Conservation (phyloP, 2,329 filamentous ascomycete species). For the Ceratocystis lukuohia region DNA sequence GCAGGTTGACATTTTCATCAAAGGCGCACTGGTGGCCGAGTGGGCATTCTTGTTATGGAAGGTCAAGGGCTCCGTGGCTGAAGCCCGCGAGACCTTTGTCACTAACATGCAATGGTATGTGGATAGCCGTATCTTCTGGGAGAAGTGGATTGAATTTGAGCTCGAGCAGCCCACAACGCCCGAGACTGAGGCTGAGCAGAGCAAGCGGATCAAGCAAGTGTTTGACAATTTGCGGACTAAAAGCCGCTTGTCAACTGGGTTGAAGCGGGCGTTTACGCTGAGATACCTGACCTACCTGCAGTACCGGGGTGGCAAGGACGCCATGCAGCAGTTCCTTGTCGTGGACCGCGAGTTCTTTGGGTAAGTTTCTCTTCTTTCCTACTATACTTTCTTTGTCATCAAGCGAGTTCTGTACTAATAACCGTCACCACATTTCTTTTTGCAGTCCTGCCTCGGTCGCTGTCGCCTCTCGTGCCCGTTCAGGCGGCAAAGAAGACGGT, state of each 20-base stretch:
- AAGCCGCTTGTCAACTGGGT: conserved; percentile 52
- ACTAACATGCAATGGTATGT: conserved; percentile 74
- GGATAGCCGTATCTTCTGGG: conserved; percentile 81
- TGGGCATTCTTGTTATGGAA: conserved; percentile 84
- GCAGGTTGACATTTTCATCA: conserved; percentile 61
- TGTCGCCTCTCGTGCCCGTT: conserved; percentile 29
- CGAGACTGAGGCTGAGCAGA: conserved; percentile 50
- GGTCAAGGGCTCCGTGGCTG: conserved; percentile 63
- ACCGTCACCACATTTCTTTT: not conserved
- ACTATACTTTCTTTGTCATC: not conserved
- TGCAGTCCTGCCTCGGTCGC: conserved; percentile 36
- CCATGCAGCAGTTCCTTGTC: conserved; percentile 72
- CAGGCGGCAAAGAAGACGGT: conserved; percentile 35
- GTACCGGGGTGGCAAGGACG: conserved; percentile 65
- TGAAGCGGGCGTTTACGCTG: conserved; percentile 62
- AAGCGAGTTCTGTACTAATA: conserved; percentile 10
- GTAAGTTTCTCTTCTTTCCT: conserved; percentile 32
- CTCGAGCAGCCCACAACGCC: conserved; percentile 61
- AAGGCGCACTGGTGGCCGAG: conserved; percentile 75
- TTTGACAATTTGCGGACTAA: conserved; percentile 61
- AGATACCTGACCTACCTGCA: conserved; percentile 75
- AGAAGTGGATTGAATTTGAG: conserved; percentile 79
- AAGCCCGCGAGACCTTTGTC: conserved; percentile 70
- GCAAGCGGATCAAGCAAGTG: conserved; percentile 65
- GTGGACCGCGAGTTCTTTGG: conserved; percentile 83